These are phyloP conservation scores for Barnettozyma hawaiiensis DNA, from an alignment of 1,139 yeast genomes.

Conservation along the genomic window DNA sequence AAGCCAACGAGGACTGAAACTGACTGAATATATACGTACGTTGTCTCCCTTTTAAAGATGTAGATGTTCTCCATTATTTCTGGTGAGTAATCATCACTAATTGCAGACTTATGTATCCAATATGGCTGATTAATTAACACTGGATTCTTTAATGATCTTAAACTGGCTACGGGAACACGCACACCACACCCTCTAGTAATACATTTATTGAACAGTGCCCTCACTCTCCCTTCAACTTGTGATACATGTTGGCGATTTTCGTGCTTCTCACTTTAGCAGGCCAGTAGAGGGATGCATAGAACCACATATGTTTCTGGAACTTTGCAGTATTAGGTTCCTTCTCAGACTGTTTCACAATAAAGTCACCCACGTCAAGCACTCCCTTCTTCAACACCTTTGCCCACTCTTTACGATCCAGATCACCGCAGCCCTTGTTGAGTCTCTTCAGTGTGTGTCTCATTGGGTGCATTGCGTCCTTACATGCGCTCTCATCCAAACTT, in stretches of 20 bases:
- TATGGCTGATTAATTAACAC: too few relatives aligned
- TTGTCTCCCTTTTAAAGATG: background rate
- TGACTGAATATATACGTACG: background rate
- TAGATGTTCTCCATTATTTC: too few relatives aligned
- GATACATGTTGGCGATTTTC: conserved; percentile 81
- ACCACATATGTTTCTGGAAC: conserved; percentile 74
- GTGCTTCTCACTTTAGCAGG: conserved; percentile 83
- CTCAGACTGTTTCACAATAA: conserved; percentile 40
- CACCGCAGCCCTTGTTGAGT: conserved; percentile 74
- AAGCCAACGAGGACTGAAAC: background rate
- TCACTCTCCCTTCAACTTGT: conserved; percentile 40
- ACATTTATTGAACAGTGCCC: background rate
- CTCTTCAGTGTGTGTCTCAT: conserved; percentile 69
- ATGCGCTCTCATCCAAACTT: conserved; percentile 73
- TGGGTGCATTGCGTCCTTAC: conserved; percentile 62
- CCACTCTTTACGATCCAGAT: conserved; percentile 83
- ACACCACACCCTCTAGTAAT: background rate
- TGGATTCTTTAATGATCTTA: too few relatives aligned
- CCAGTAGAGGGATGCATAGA: conserved; percentile 88
- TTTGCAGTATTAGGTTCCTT: conserved; percentile 33
- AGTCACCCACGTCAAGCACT: conserved; percentile 73
- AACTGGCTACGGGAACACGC: background rate
- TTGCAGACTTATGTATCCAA: too few relatives aligned
- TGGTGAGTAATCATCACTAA: too few relatives aligned
- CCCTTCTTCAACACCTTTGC: conserved; percentile 70